phyloP scores from a whole-genome alignment of 1,284 basidiomycete genomes.

The Cryptococcus deneoformans region DNA sequence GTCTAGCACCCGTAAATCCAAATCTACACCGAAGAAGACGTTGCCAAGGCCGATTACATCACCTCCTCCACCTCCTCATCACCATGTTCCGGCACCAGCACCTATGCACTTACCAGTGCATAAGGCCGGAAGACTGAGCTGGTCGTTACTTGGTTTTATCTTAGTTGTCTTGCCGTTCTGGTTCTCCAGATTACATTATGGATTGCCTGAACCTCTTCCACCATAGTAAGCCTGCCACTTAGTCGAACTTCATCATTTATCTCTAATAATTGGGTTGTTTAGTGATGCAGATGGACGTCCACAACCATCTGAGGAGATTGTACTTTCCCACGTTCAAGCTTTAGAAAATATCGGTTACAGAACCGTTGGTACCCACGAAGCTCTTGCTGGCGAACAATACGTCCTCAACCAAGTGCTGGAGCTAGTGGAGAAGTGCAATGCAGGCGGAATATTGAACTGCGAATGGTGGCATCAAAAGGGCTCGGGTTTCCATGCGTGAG shows the following conservation, averaged over 20 bases:
- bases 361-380: conserved; percentile 87
- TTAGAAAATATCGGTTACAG: conserved; percentile 82
- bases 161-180: conserved; percentile 10
- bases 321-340: conserved; percentile 39
- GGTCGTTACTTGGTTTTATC: conserved; percentile 9
- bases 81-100: background rate
- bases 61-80: background rate
- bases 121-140: conserved; percentile 5
- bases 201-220: conserved; percentile 8
- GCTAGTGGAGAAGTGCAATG: conserved; percentile 62
- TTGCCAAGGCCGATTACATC: background rate
- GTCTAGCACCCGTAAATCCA: too few relatives aligned
- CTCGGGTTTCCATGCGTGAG: conserved; percentile 76
- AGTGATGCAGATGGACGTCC: conserved; percentile 31
- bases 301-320: conserved; percentile 39
- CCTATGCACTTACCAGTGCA: conserved; percentile 1
- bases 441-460: conserved; percentile 64
- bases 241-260: background rate
- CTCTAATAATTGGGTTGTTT: background rate
- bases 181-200: conserved; percentile 14
- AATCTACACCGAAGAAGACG: too few relatives aligned
- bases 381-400: conserved; percentile 81
- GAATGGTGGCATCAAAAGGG: conserved; percentile 85
- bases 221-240: conserved; percentile 7
- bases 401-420: conserved; percentile 65